These are phyloP conservation scores for Malassezia sp. DNA, from an alignment of 1,284 basidiomycete genomes.

Conservation along the genomic window DNA sequence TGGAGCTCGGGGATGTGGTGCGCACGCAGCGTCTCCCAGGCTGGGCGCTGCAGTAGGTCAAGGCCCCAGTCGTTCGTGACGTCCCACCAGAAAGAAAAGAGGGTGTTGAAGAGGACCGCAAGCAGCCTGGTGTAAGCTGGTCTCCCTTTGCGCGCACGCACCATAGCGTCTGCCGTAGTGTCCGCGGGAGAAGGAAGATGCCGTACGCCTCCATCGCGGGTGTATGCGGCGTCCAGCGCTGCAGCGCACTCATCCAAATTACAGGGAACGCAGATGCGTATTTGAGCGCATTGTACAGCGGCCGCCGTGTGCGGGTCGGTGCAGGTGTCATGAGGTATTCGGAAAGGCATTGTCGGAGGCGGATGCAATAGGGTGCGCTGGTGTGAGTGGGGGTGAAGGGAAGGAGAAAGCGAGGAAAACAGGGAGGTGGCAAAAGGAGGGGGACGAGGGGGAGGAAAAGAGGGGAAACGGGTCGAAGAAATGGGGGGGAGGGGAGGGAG, in stretches of 20 bases:
- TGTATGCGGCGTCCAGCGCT: conserved; percentile 17
- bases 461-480: too few species aligned
- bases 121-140: too few species aligned
- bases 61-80: conserved; percentile 96
- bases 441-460: too few species aligned
- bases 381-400: too few species aligned
- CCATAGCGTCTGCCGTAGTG: not conserved
- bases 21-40: not conserved
- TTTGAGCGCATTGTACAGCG: conserved; percentile 87
- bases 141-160: too few species aligned
- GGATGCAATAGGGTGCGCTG: conserved; percentile 79
- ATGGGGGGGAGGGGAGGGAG: too few species aligned
- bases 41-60: conserved; percentile 54
- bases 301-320: conserved; percentile 48
- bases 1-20: conserved; percentile 10
- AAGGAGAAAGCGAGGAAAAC: too few species aligned
- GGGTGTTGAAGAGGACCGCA: conserved; percentile 72
- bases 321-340: conserved; percentile 58
- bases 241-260: conserved; percentile 55
- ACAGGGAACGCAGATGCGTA: conserved; percentile 97
- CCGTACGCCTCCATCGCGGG: too few species aligned
- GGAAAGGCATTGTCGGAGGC: conserved; percentile 81
- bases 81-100: conserved; percentile 99
- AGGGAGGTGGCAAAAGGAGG: too few species aligned
- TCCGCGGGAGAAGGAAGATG: too few species aligned